Conservation (phyloP, 371 early-diverging fungal species). For the Basidiobolus meristosporus region DNA sequence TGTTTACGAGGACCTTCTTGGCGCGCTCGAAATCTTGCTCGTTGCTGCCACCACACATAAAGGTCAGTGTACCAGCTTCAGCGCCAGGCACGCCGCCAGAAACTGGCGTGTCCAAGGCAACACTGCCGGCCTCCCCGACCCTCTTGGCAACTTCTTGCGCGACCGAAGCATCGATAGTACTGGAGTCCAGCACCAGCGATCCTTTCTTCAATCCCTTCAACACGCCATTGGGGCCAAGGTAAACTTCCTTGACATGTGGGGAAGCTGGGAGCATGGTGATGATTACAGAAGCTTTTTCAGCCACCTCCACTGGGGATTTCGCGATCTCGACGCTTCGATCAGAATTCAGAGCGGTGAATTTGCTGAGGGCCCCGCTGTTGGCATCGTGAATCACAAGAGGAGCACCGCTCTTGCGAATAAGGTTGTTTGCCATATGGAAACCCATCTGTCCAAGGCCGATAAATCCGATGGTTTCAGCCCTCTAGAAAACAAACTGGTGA, state of each 20-base stretch:
- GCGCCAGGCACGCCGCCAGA: constrained; percentile 88
- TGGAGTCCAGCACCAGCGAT: constrained; percentile 65
- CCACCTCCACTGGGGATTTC: constrained; percentile 41
- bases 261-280: constrained; percentile 89
- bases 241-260: constrained; percentile 58
- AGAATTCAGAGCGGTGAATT: constrained; percentile 22
- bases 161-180: constrained; percentile 72
- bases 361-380: constrained; percentile 24
- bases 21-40: constrained; percentile 33
- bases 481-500: no score
- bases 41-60: constrained; percentile 83
- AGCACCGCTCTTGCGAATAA: constrained; percentile 31
- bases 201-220: constrained; percentile 20
- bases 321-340: constrained; percentile 24
- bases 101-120: constrained; percentile 88
- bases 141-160: constrained; percentile 40
- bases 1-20: constrained; percentile 40
- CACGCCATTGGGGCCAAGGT: constrained; percentile 41
- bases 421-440: constrained; percentile 77
- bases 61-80: constrained; percentile 78
- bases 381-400: constrained; percentile 53
- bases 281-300: constrained; percentile 46
- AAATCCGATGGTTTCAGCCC: constrained; percentile 65
- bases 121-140: constrained; percentile 29
- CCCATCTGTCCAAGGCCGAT: constrained; percentile 96